These are phyloP conservation scores for Lachnellula subtilissima DNA, from an alignment of 2,329 filamentous ascomycete genomes.

Conservation along the genomic window DNA sequence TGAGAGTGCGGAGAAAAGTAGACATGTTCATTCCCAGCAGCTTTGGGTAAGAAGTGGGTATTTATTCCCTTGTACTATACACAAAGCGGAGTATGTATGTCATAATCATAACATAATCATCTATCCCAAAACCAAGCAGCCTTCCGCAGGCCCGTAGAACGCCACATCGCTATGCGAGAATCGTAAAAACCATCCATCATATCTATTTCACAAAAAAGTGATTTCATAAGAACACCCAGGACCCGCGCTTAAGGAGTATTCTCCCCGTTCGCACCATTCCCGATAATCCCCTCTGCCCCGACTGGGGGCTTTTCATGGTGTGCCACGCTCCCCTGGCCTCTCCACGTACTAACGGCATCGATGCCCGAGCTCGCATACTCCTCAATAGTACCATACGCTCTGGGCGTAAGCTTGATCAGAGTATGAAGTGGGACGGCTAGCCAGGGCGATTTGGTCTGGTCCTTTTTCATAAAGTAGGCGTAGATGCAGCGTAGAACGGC, in stretches of 20 bases:
- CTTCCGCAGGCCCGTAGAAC: neutral
- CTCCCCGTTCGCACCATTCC: conserved; percentile 5
- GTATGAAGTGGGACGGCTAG: conserved; percentile 98
- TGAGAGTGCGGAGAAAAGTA: too few relatives aligned
- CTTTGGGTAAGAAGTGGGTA: too few relatives aligned
- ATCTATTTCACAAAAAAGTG: neutral
- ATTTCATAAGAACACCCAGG: too few relatives aligned
- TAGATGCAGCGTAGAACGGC: conserved; percentile 96
- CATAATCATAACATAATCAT: neutral
- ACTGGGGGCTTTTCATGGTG: conserved; percentile 61
- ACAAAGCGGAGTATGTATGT: neutral
- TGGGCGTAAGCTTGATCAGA: conserved; percentile 90
- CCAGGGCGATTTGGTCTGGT: conserved; percentile 90
- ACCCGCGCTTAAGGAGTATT: neutral
- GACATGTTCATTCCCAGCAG: too few relatives aligned
- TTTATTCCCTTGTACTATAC: too few relatives aligned
- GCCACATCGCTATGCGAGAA: conserved; percentile 5
- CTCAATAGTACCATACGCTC: conserved; percentile 90
- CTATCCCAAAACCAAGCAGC: neutral
- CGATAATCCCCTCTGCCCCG: conserved; percentile 14
- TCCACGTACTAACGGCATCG: conserved; percentile 92
- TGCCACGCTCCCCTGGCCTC: conserved; percentile 86
- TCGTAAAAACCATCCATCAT: neutral
- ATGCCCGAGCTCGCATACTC: conserved; percentile 86
- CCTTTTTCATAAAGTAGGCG: conserved; percentile 97